A percentile compares a stretch with the other conserved stretches of the same genome.
These are phyloP conservation scores for Beauveria asiatica DNA, from an alignment of 2,329 filamentous ascomycete genomes.

Conservation along the genomic window DNA sequence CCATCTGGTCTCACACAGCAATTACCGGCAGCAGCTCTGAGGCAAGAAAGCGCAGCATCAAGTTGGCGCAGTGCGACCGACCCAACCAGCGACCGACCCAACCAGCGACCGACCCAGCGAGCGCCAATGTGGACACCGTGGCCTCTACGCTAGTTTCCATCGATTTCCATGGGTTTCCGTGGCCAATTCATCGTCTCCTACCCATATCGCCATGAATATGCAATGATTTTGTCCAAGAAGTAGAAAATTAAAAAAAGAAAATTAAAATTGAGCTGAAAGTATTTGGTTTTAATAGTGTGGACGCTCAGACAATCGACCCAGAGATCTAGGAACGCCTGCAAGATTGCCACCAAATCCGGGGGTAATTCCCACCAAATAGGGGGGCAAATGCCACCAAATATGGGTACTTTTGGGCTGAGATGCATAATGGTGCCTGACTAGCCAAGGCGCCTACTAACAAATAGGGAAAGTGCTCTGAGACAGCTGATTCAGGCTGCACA, in stretches of 20 bases:
- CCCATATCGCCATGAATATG: neutral
- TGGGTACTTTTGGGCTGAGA: neutral
- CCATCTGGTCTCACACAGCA: neutral
- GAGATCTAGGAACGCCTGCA: neutral
- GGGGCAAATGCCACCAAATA: too few species aligned
- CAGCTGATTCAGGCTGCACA: neutral
- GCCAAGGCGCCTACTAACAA: neutral
- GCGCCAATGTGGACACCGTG: neutral
- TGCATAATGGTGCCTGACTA: neutral
- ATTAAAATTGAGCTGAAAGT: neutral
- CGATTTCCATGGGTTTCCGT: neutral
- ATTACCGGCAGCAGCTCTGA: neutral
- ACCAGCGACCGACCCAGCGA: conserved; percentile 3
- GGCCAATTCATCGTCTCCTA: neutral
- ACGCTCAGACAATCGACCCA: neutral
- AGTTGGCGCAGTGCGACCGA: neutral
- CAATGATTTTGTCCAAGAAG: neutral
- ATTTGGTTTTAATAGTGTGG: too few species aligned
- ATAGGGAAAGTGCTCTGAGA: neutral
- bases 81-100: conserved; percentile 1
- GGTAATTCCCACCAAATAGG: neutral
- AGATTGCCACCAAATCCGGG: neutral
- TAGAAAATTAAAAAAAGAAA: neutral
- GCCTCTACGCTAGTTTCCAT: neutral
- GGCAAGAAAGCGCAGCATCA: neutral